Conservation (phyloP, 2,329 filamentous ascomycete genomes). For the Nemania abortiva region DNA sequence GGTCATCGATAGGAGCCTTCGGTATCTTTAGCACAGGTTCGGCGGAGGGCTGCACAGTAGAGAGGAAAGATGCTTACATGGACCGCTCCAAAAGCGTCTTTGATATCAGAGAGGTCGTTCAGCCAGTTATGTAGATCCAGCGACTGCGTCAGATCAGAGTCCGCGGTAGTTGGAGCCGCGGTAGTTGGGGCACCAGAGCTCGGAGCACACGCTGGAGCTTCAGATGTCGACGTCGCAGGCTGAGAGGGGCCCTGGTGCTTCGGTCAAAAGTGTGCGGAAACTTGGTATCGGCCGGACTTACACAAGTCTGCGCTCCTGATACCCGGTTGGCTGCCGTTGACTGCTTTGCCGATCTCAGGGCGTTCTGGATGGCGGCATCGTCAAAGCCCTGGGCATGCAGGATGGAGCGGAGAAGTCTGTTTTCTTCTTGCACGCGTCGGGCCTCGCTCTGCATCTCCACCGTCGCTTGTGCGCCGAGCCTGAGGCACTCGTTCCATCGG, state of each 20-base stretch:
- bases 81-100: slow-evolving; percentile 13
- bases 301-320: background rate
- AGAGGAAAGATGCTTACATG: no score
- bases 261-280: no score
- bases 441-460: slow-evolving; percentile 31
- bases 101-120: slow-evolving; percentile 19
- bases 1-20: no score
- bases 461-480: slow-evolving; percentile 24
- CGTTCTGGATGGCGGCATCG: slow-evolving; percentile 16
- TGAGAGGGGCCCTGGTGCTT: no score
- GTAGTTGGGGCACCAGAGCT: background rate
- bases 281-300: no score
- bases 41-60: no score
- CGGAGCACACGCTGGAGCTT: background rate
- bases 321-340: no score
- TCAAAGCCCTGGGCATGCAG: slow-evolving; percentile 23
- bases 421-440: slow-evolving; percentile 27
- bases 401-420: slow-evolving; percentile 20
- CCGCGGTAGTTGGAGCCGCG: background rate
- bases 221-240: background rate
- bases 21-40: no score
- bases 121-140: slow-evolving; percentile 17
- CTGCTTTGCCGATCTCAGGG: background rate
- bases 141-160: background rate
- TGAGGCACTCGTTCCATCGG: slow-evolving; percentile 29